A percentile compares a stretch with the other conserved stretches of the same genome.
These are phyloP conservation scores for Stipa capillata DNA, from an alignment of 176 grass and related monocot species.

Conservation along the genomic window DNA sequence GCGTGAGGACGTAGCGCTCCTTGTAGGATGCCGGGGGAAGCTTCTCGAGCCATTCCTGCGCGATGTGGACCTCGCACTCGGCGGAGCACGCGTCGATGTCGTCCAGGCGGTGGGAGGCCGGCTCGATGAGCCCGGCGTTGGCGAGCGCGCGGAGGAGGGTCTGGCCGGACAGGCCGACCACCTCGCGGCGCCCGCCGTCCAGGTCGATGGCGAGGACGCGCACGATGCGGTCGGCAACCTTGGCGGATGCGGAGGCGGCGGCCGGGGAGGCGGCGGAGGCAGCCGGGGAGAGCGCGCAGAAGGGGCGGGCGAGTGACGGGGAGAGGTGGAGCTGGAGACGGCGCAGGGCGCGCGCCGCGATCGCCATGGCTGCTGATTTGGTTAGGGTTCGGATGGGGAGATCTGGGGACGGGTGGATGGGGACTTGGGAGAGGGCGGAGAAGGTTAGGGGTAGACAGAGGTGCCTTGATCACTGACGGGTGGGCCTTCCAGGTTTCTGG, in stretches of 20 bases:
- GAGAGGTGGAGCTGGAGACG: conserved; percentile 47
- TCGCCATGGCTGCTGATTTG: conserved; percentile 66
- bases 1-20: conserved; percentile 76
- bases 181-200: conserved; percentile 54
- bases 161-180: conserved; percentile 68
- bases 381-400: conserved; percentile 30
- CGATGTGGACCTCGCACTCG: conserved; percentile 96
- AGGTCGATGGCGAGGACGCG: conserved; percentile 73
- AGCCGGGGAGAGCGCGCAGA: conserved; percentile 24
- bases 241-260: conserved; percentile 43
- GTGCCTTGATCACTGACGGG: background rate
- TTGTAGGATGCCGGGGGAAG: conserved; percentile 69
- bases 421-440: background rate
- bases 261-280: conserved; percentile 8
- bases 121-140: conserved; percentile 79
- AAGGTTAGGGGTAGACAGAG: background rate
- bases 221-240: conserved; percentile 97
- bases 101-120: conserved; percentile 85
- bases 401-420: conserved; percentile 17
- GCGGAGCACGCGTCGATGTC: conserved; percentile 94
- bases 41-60: conserved; percentile 98
- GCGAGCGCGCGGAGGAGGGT: conserved; percentile 78
- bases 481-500: background rate
- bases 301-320: conserved; percentile 32
- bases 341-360: conserved; percentile 52